Evolutionary conservation across 192 early-diverging fungal genomes (phyloP), one percentile per base, ranked within the genome.

Genomic region (Dissophora ornata): DNA sequence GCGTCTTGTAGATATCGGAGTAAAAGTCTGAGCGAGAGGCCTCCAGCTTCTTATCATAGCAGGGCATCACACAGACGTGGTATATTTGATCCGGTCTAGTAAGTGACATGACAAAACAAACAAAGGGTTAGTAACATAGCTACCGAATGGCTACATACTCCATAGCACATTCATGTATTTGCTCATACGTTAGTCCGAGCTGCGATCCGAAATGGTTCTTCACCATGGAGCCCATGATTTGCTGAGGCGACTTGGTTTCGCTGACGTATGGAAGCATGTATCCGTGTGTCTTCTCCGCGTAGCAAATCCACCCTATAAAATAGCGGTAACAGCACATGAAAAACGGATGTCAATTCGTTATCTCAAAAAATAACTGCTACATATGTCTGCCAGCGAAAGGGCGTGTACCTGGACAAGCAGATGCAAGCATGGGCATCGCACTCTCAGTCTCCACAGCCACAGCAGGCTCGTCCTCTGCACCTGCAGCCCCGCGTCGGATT

Each of bases 1-100:
- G 89, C 0, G 94, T 94, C 45, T 86, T 56, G 69, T 89, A 94
- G 26, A 91, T 41, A 60, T 95, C 92, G 59, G 79, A 86, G 83
- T 92, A 94, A 70, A 99, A 98, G 67, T 98, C 96, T 33, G 85
- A 82, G 18, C 98, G 87, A 29, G 95, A 96, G 0, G 96, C 98
- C 80, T 99, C 98, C 18, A 99, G 87, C 81, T 99, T 99, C 75
- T 98, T 99, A 79, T 99, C 98, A 61, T 96, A 99, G 80, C 98
- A 99, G 32, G 96, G 96, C 98, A 98, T 98, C 25, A 99, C 83
- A 3, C 92, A 82, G 13, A 98, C 92, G 73, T 99, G 98, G 74
- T 95, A 98, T 25, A 98, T 91, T 49, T 83, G 85, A 69, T 94
- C 84, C 4, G 94, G 92, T 19, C 70, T 79, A 38, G 36, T 38